Conservation (phyloP, 1,284 basidiomycete species). For the Cutaneotrichosporon sp. region DNA sequence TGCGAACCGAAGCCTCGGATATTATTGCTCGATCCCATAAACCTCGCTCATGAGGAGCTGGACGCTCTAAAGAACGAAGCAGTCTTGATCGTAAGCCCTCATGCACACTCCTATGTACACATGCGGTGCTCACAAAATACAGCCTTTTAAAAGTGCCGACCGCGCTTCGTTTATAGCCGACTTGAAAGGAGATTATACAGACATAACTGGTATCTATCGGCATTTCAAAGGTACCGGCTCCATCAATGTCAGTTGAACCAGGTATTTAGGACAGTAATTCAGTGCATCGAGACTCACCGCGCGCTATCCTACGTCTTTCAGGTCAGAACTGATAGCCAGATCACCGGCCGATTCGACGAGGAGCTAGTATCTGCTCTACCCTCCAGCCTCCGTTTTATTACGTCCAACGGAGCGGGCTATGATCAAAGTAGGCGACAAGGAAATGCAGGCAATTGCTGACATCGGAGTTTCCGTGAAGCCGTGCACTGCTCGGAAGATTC, state of each 20-base stretch:
- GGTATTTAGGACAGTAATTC: too few species aligned
- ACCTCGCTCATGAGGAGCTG: constrained; percentile 23
- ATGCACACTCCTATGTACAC: too few species aligned
- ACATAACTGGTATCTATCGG: constrained; percentile 24
- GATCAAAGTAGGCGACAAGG: constrained; percentile 30
- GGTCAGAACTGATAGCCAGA: constrained; percentile 7
- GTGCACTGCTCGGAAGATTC: constrained; percentile 66
- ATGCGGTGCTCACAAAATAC: too few species aligned
- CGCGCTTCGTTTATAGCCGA: constrained; percentile 24
- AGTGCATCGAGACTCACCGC: too few species aligned
- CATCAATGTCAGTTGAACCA: constrained; percentile 17
- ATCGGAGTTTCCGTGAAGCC: constrained; percentile 57
- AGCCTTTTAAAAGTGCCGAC: constrained; percentile 20
- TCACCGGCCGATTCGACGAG: constrained; percentile 26
- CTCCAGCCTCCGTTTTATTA: constrained; percentile 18
- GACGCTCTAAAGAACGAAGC: constrained; percentile 13
- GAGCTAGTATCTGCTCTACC: constrained; percentile 21
- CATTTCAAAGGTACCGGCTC: constrained; percentile 32
- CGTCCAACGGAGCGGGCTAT: constrained; percentile 28
- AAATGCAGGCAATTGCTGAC: not conserved
- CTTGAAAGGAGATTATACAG: constrained; percentile 17
- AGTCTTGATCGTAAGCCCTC: constrained; percentile 19
- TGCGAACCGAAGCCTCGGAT: constrained; percentile 16
- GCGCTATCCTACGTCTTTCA: too few species aligned
- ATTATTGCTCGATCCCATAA: constrained; percentile 26